A percentile compares a stretch with the other conserved stretches of the same genome.
These are phyloP conservation scores for Wickerhamiella alocasiicola DNA, from an alignment of 805 yeast genomes.

Conservation along the genomic window DNA sequence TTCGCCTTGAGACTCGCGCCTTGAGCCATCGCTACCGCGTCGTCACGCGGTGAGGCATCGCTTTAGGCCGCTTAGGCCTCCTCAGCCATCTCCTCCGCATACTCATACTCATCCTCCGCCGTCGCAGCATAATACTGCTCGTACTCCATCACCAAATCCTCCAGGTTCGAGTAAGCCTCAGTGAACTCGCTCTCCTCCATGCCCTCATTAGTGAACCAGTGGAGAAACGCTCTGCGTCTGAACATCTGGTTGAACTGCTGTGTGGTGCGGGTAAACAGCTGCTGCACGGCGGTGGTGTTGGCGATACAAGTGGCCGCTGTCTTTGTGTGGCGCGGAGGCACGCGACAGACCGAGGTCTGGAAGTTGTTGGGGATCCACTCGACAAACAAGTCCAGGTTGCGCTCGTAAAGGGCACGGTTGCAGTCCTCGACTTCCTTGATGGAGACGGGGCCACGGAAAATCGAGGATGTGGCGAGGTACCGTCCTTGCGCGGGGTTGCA, in stretches of 20 bases:
- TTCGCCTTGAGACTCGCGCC: no score
- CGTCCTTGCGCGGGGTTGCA: slow-evolving; percentile 84
- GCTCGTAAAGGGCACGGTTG: slow-evolving; percentile 71
- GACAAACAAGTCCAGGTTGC: slow-evolving; percentile 72
- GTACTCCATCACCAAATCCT: slow-evolving; percentile 76
- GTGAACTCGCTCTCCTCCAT: slow-evolving; percentile 92
- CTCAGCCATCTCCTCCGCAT: slow-evolving; percentile 33
- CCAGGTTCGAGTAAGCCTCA: slow-evolving; percentile 87
- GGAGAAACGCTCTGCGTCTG: slow-evolving; percentile 87
- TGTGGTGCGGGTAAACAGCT: slow-evolving; percentile 77
- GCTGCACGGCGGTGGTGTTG: slow-evolving; percentile 86
- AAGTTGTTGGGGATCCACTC: slow-evolving; percentile 96
- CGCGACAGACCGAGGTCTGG: slow-evolving; percentile 86
- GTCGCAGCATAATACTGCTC: slow-evolving; percentile 85
- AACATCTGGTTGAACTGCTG: slow-evolving; percentile 87
- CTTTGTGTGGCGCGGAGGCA: slow-evolving; percentile 73
- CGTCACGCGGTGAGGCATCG: no score
- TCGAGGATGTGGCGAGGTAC: slow-evolving; percentile 84
- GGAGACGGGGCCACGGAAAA: slow-evolving; percentile 87
- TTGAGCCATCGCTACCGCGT: no score
- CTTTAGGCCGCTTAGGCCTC: background rate
- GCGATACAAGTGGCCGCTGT: slow-evolving; percentile 91
- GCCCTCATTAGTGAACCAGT: slow-evolving; percentile 93
- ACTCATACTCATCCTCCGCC: slow-evolving; percentile 57
- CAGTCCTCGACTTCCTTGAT: slow-evolving; percentile 92